Evolutionary conservation across 495 filamentous ascomycete species (phyloP).

Genomic region (Podospora fimiseda): DNA sequence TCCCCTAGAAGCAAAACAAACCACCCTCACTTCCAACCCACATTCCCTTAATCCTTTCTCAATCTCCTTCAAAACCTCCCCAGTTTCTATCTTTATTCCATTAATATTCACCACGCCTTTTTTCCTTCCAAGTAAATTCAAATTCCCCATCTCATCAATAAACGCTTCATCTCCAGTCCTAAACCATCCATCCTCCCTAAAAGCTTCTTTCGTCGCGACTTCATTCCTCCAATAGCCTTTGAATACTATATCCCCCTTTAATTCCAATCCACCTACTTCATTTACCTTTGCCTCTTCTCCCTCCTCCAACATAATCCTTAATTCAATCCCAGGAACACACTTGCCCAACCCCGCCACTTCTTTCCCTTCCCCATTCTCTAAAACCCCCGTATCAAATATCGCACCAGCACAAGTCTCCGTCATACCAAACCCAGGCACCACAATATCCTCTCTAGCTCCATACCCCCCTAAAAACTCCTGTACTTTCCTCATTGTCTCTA

Average conservation of each 20-base stretch:
- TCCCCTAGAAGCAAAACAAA: too few relatives aligned
- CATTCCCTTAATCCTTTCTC: conserved; percentile 34
- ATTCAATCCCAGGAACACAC: conserved; percentile 35
- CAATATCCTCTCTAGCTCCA: conserved; percentile 32
- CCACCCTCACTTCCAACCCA: conserved; percentile 8
- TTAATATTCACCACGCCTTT: conserved; percentile 58
- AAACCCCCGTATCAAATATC: conserved; percentile 32
- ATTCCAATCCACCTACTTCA: conserved; percentile 20
- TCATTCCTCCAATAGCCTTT: conserved; percentile 55
- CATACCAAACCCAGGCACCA: conserved; percentile 49
- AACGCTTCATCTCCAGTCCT: conserved; percentile 56
- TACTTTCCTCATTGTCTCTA: conserved; percentile 21
- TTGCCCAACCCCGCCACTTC: conserved; percentile 30
- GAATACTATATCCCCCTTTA: conserved; percentile 45
- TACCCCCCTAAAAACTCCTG: conserved; percentile 24
- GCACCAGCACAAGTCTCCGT: conserved; percentile 50
- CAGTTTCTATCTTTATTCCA: conserved; percentile 40
- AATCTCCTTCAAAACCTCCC: conserved; percentile 39
- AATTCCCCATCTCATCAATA: conserved; percentile 43
- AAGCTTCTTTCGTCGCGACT: conserved; percentile 45
- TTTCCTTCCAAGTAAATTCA: conserved; percentile 49
- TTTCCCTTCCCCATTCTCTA: conserved; percentile 22
- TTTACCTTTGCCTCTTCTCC: conserved; percentile 8
- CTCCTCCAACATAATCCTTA: conserved; percentile 37
- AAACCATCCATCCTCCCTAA: conserved; percentile 61